Conservation (phyloP, 2,329 filamentous ascomycete genomes). For the Allantophomopsis lycopodina region DNA sequence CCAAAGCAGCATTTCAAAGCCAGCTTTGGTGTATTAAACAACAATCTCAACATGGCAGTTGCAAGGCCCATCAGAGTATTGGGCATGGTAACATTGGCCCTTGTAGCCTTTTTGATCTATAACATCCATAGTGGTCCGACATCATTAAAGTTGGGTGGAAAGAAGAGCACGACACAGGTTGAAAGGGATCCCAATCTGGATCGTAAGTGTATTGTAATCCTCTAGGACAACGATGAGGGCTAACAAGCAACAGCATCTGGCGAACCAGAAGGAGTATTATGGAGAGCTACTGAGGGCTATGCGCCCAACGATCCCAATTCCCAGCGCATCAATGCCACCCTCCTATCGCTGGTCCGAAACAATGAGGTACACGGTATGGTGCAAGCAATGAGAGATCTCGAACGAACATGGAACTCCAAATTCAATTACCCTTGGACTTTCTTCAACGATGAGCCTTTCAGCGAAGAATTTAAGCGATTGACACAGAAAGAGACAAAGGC, state of each 20-base stretch:
- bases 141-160: conserved; percentile 23
- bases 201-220: conserved; percentile 40
- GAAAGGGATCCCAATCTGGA: conserved; percentile 77
- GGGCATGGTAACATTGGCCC: conserved; percentile 52
- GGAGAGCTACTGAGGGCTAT: conserved; percentile 65
- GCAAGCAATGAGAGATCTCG: conserved; percentile 79
- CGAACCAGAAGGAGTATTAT: conserved; percentile 68
- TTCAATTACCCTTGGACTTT: conserved; percentile 99
- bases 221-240: background rate
- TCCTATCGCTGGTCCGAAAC: conserved; percentile 86
- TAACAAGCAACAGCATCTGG: conserved; percentile 46
- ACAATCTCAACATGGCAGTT: conserved; percentile 53
- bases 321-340: conserved; percentile 82
- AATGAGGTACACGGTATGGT: conserved; percentile 76
- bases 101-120: conserved; percentile 70
- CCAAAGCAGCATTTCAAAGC: no score
- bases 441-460: conserved; percentile 92
- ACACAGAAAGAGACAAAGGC: conserved; percentile 79
- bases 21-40: background rate
- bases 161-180: conserved; percentile 40
- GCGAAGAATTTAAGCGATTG: conserved; percentile 78
- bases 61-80: conserved; percentile 75
- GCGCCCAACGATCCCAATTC: conserved; percentile 60
- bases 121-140: conserved; percentile 52
- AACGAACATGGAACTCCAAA: conserved; percentile 92